phyloP scores from a whole-genome alignment of 2,329 filamentous ascomycete species.

The Pestalotiopsis sp. region DNA sequence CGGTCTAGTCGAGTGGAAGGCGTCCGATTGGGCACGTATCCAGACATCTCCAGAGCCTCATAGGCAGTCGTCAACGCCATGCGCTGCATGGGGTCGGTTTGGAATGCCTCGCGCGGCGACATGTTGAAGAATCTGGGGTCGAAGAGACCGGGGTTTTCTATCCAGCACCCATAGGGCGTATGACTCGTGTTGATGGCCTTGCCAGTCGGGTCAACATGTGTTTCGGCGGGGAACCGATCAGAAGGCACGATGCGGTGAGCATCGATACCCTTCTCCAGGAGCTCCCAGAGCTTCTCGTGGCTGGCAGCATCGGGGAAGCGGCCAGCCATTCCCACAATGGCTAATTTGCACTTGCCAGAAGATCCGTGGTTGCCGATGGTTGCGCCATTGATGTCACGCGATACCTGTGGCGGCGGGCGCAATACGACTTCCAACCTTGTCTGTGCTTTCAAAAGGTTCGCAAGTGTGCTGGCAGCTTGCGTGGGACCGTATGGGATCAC shows the following conservation, averaged over 20 bases:
- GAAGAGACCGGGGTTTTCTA: slow-evolving; percentile 74
- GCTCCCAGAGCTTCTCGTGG: slow-evolving; percentile 72
- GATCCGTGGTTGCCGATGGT: slow-evolving; percentile 48
- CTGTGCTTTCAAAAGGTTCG: slow-evolving; percentile 40
- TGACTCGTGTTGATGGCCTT: slow-evolving; percentile 76
- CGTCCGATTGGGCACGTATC: slow-evolving; percentile 72
- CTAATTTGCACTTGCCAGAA: slow-evolving; percentile 65
- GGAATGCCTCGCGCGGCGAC: slow-evolving; percentile 76
- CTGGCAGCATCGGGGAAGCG: slow-evolving; percentile 74
- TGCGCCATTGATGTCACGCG: slow-evolving; percentile 32
- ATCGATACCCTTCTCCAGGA: slow-evolving; percentile 73
- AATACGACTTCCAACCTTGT: slow-evolving; percentile 44
- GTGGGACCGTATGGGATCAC: slow-evolving; percentile 52
- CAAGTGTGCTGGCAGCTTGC: slow-evolving; percentile 46
- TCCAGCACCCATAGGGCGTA: slow-evolving; percentile 73
- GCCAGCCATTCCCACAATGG: slow-evolving; percentile 81
- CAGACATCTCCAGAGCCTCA: slow-evolving; percentile 79
- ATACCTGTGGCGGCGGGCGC: slow-evolving; percentile 34
- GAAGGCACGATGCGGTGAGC: slow-evolving; percentile 67
- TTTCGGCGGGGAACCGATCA: slow-evolving; percentile 73
- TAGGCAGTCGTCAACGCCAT: slow-evolving; percentile 76
- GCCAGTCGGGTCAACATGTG: slow-evolving; percentile 69
- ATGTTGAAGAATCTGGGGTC: slow-evolving; percentile 88
- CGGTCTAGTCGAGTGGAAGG: slow-evolving; percentile 63
- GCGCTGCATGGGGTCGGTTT: slow-evolving; percentile 81